These are phyloP conservation scores for Aspergillus sp. DNA, from an alignment of 2,329 filamentous ascomycete species.

Conservation along the genomic window DNA sequence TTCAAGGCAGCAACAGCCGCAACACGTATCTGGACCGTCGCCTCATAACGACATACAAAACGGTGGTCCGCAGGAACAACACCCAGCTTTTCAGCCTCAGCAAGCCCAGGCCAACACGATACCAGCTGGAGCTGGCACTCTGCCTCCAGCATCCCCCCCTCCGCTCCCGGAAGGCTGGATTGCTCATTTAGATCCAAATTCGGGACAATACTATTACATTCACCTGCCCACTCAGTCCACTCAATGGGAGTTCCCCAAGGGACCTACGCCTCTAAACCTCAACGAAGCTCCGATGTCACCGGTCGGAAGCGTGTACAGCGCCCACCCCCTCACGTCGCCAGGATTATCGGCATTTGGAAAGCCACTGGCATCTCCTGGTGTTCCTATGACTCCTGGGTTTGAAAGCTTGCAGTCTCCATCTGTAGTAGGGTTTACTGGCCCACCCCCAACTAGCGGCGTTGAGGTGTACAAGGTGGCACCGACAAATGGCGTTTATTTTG, in stretches of 20 bases:
- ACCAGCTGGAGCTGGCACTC: constrained; percentile 40
- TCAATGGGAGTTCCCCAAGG: constrained; percentile 98
- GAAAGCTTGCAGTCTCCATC: constrained; percentile 79
- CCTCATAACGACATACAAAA: constrained; percentile 38
- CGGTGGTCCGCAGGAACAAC: constrained; percentile 3
- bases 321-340: constrained; percentile 70
- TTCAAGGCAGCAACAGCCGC: constrained; percentile 49
- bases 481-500: constrained; percentile 97
- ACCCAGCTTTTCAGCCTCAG: constrained; percentile 33
- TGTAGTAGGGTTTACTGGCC: constrained; percentile 79
- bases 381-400: constrained; percentile 79
- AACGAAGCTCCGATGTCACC: constrained; percentile 82
- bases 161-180: constrained; percentile 98
- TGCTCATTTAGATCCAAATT: constrained; percentile 90
- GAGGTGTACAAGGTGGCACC: constrained; percentile 92
- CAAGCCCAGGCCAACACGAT: constrained; percentile 30
- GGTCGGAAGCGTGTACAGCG: constrained; percentile 68
- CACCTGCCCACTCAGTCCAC: constrained; percentile 93
- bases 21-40: constrained; percentile 21
- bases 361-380: constrained; percentile 74
- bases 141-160: constrained; percentile 78
- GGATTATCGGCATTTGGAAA: constrained; percentile 56
- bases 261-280: constrained; percentile 82
- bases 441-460: constrained; percentile 83
- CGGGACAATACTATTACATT: constrained; percentile 98